Percentiles rank a stretch among this genome's conserved stretches.
These are phyloP conservation scores for Harringtonia lauricola DNA, from an alignment of 2,329 filamentous ascomycete species.

Conservation along the genomic window DNA sequence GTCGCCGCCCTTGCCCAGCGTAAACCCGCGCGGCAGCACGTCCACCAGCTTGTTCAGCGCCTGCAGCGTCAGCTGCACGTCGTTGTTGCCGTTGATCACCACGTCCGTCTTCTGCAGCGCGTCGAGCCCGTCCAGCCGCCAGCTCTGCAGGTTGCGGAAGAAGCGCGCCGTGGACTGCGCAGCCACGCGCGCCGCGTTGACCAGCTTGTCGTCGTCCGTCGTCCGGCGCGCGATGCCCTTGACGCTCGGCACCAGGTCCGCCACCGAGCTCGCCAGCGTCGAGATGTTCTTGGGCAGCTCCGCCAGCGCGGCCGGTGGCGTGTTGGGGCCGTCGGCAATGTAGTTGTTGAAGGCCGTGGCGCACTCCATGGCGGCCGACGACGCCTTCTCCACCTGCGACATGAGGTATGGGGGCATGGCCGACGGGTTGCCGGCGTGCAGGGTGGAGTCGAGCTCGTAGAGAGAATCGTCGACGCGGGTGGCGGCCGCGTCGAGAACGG, in stretches of 20 bases:
- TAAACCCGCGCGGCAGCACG: constrained; percentile 79
- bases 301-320: constrained; percentile 35
- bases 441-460: constrained; percentile 93
- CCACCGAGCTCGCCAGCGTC: constrained; percentile 78
- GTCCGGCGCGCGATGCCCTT: constrained; percentile 91
- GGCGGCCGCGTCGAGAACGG: constrained; percentile 85
- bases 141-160: constrained; percentile 89
- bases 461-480: constrained; percentile 91
- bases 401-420: constrained; percentile 90
- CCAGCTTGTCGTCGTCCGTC: constrained; percentile 89
- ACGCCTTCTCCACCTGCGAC: constrained; percentile 95
- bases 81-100: constrained; percentile 94
- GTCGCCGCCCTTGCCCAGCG: constrained; percentile 71
- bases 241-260: constrained; percentile 90
- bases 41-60: constrained; percentile 90
- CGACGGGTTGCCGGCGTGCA: constrained; percentile 98
- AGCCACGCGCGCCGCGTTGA: constrained; percentile 71
- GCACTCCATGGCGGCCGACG: constrained; percentile 89
- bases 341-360: constrained; percentile 98
- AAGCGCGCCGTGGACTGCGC: constrained; percentile 85
- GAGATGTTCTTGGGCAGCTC: constrained; percentile 91
- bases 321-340: constrained; percentile 90
- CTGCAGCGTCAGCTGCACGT: constrained; percentile 89
- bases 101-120: constrained; percentile 90
- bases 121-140: constrained; percentile 83